Base-by-base conservation (phyloP, 1,139 yeast genomes). In the Debaryomyces singareniensis region DNA sequence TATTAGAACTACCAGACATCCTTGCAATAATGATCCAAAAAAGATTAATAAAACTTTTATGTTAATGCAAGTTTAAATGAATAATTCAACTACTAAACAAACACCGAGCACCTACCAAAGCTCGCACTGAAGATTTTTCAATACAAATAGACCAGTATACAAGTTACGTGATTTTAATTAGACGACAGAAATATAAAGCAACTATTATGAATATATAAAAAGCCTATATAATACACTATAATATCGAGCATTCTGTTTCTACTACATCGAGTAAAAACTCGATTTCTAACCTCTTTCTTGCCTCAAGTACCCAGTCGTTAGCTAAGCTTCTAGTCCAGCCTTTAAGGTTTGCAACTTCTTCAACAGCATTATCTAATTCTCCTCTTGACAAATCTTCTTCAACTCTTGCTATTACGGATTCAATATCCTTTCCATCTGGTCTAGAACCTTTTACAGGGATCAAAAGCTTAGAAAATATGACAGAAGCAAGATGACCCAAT, bases 251-350 rank as follows among this genome's bases (percentile, higher is more conserved):
- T 54, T 80, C 87, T 32, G 78, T 66, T 34, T 76, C 76, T 40
- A 82, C 61, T 35, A 79, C 61, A 38, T 71, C 75, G 33, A 86
- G 69, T 50, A 89, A 66, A 46, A 87, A 81, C 58, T 87, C 93
- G 29, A 83, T 75, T 61, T 89, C 97, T 43, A 87, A 68, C 53
- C 95, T 78, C 64, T 78, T 81, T 67, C 96, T 78, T 28, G 94
- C 89, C 54, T 85, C 93, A 26, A 64, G 60, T 24, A 93, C 75
- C 97, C 97, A 91, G 55, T 86, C 96, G 43, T 78, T 76, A 25
- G 96, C 94, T 45, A 91, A 70, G 49, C 74, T 75, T 68, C 94
- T 80, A 26, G 95, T 75, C 96, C 96, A 86, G 24, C 98, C 98
- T 58, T 84, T 83, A 55, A 93, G 72, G 42, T 76, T 72, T 39